These are phyloP conservation scores for Stereocaulon alpinum DNA, from an alignment of 495 filamentous ascomycete genomes.

Conservation along the genomic window DNA sequence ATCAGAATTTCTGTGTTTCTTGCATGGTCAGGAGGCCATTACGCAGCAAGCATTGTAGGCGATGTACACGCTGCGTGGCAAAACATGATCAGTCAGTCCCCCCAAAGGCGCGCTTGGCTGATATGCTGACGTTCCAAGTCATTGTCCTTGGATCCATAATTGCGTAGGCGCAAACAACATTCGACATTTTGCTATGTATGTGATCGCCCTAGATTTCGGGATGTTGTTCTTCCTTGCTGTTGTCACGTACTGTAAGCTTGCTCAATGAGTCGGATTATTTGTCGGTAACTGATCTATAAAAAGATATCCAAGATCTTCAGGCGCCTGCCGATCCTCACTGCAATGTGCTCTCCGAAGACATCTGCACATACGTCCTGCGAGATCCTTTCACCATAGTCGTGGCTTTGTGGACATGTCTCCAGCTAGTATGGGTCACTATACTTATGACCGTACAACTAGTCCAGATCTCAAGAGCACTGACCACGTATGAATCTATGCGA, in stretches of 20 bases:
- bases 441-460: slow-evolving; percentile 84
- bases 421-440: slow-evolving; percentile 93
- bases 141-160: slow-evolving; percentile 97
- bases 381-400: slow-evolving; percentile 79
- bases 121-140: slow-evolving; percentile 50
- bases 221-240: slow-evolving; percentile 53
- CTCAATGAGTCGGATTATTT: background rate
- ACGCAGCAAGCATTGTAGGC: slow-evolving; percentile 88
- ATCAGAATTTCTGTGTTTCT: slow-evolving; percentile 80
- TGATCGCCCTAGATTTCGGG: slow-evolving; percentile 64
- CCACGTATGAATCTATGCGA: slow-evolving; percentile 91
- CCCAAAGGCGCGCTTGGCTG: background rate
- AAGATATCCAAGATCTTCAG: slow-evolving; percentile 40
- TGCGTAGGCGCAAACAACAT: slow-evolving; percentile 92
- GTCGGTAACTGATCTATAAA: slow-evolving; percentile 11
- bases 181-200: slow-evolving; percentile 86
- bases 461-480: slow-evolving; percentile 82
- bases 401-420: slow-evolving; percentile 64
- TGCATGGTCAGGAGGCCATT: slow-evolving; percentile 91
- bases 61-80: slow-evolving; percentile 83
- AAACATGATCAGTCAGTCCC: slow-evolving; percentile 87
- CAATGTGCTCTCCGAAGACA: slow-evolving; percentile 58
- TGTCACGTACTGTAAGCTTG: slow-evolving; percentile 41
- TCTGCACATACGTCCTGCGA: slow-evolving; percentile 64
- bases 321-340: slow-evolving; percentile 45